Evolutionary conservation across 2,329 filamentous ascomycete species (phyloP).

Genomic region (Eutypella sp.): DNA sequence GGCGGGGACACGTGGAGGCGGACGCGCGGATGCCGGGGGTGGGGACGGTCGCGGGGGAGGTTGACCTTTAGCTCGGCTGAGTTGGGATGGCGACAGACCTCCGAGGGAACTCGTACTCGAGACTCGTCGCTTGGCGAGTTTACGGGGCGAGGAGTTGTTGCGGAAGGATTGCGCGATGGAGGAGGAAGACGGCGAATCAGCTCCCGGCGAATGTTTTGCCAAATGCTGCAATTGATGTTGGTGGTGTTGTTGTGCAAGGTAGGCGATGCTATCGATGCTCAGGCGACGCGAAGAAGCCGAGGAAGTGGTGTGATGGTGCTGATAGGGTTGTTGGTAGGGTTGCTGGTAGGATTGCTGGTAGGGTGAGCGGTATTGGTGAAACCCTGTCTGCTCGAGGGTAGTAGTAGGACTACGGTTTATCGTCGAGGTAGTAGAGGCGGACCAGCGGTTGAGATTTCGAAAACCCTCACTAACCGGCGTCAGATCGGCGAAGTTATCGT

Average conservation of each 20-base stretch:
- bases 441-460: slow-evolving; percentile 49
- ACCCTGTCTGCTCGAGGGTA: slow-evolving; percentile 9
- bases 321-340: slow-evolving; percentile 8
- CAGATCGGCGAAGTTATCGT: background rate
- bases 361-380: too few species aligned
- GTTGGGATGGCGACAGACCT: background rate
- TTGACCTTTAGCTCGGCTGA: slow-evolving; percentile 11
- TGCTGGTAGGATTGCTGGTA: slow-evolving; percentile 9
- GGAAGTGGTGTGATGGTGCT: slow-evolving; percentile 23
- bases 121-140: slow-evolving; percentile 21
- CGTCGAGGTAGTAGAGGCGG: slow-evolving; percentile 46
- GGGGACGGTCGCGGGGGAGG: slow-evolving; percentile 26
- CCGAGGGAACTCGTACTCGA: slow-evolving; percentile 19
- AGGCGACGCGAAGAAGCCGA: slow-evolving; percentile 35
- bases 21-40: slow-evolving; percentile 21
- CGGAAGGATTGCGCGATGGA: slow-evolving; percentile 4
- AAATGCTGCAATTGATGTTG: background rate
- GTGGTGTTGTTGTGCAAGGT: slow-evolving; percentile 17
- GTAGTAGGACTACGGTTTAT: slow-evolving; percentile 29
- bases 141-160: slow-evolving; percentile 20
- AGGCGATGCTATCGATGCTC: slow-evolving; percentile 38
- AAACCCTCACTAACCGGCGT: slow-evolving; percentile 34
- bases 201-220: too few species aligned
- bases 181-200: slow-evolving; percentile 3
- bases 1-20: slow-evolving; percentile 14